Percentiles rank a stretch among this genome's conserved stretches.
These are phyloP conservation scores for Juglanconis juglandina DNA, from an alignment of 2,329 filamentous ascomycete genomes.

Conservation along the genomic window DNA sequence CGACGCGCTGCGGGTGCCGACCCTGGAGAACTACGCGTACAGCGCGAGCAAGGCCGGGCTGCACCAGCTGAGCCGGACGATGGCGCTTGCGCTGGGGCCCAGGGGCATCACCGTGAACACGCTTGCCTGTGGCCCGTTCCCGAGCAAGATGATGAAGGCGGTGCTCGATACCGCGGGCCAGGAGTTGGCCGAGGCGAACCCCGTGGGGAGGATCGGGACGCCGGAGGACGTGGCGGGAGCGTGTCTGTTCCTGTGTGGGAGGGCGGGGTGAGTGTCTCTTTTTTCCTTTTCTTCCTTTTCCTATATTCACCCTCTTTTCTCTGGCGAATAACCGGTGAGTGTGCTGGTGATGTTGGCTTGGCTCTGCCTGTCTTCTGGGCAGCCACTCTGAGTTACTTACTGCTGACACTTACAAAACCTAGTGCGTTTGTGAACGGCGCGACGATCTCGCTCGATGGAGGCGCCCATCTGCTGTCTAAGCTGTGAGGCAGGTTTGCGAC, in stretches of 20 bases:
- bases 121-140: conserved; percentile 68
- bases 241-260: conserved; percentile 66
- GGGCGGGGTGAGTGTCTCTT: conserved; percentile 51
- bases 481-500: conserved; percentile 29
- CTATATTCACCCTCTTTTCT: not conserved
- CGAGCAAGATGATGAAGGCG: conserved; percentile 66
- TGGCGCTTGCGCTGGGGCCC: conserved; percentile 59
- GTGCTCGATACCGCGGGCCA: conserved; percentile 55
- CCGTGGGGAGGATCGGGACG: conserved; percentile 63
- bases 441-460: conserved; percentile 61
- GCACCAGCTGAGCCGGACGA: conserved; percentile 58
- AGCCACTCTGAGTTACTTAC: not conserved
- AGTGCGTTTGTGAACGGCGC: conserved; percentile 62
- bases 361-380: not conserved
- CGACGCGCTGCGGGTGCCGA: conserved; percentile 59
- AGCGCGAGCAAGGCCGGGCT: conserved; percentile 60
- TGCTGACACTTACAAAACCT: conserved; percentile 3
- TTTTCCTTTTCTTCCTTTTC: not conserved
- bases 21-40: conserved; percentile 59
- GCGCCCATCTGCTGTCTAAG: conserved; percentile 43
- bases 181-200: conserved; percentile 55
- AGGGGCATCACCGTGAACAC: conserved; percentile 63
- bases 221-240: conserved; percentile 68
- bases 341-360: too few species aligned
- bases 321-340: too few species aligned